Conservation (phyloP, 2,329 filamentous ascomycete species). For the Escovopsis weberi region DNA sequence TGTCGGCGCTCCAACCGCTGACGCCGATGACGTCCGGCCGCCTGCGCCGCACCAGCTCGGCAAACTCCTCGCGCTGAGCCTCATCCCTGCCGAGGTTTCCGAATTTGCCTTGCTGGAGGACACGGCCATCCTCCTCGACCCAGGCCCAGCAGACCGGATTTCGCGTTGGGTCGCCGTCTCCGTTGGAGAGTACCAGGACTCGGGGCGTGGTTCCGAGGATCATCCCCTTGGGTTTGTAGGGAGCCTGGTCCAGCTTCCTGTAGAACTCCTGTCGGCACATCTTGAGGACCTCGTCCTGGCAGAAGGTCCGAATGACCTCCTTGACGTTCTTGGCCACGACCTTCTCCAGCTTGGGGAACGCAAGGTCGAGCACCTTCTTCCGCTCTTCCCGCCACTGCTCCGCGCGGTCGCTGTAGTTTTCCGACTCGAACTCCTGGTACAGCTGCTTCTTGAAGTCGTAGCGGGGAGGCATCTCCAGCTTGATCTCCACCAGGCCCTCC, state of each 20-base stretch:
- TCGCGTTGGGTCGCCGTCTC: slow-evolving; percentile 55
- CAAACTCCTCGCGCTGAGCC: slow-evolving; percentile 52
- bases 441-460: slow-evolving; percentile 63
- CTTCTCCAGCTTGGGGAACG: slow-evolving; percentile 66
- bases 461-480: slow-evolving; percentile 61
- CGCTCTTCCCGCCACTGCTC: slow-evolving; percentile 90
- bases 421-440: slow-evolving; percentile 74
- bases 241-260: slow-evolving; percentile 83
- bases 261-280: slow-evolving; percentile 80
- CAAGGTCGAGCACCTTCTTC: slow-evolving; percentile 67
- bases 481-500: slow-evolving; percentile 80
- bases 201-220: slow-evolving; percentile 75
- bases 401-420: slow-evolving; percentile 88
- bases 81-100: slow-evolving; percentile 61
- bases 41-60: slow-evolving; percentile 63
- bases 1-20: slow-evolving; percentile 78
- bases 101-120: slow-evolving; percentile 81
- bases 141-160: slow-evolving; percentile 85
- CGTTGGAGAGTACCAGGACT: slow-evolving; percentile 76
- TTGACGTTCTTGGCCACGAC: slow-evolving; percentile 86
- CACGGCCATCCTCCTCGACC: slow-evolving; percentile 81
- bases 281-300: slow-evolving; percentile 82
- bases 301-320: slow-evolving; percentile 83
- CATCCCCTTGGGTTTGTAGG: slow-evolving; percentile 90
- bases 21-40: slow-evolving; percentile 84